Percentiles rank a stretch among this genome's conserved stretches.
Conservation (phyloP, 2,329 filamentous ascomycete species). For the Pseudogymnoascus destructans region DNA sequence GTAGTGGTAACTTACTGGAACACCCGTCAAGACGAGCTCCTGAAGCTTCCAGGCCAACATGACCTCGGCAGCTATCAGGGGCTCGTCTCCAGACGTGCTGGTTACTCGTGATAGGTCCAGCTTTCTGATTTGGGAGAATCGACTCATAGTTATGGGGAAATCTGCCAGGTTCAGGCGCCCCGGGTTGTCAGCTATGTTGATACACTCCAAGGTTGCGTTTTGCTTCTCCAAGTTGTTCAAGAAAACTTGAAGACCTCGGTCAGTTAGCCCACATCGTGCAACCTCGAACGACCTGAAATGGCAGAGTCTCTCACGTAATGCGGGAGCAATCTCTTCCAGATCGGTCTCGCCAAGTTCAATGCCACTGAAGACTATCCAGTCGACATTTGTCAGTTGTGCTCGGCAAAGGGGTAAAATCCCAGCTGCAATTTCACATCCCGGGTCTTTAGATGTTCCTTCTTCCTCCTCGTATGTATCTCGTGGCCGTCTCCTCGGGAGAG, state of each 20-base stretch:
- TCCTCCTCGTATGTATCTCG: conserved; percentile 31
- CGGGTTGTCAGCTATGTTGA: conserved; percentile 54
- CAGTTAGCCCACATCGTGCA: conserved; percentile 46
- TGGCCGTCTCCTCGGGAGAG: conserved; percentile 40
- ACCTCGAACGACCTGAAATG: conserved; percentile 56
- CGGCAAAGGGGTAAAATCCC: conserved; percentile 56
- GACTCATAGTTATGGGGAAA: conserved; percentile 53
- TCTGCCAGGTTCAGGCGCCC: conserved; percentile 49
- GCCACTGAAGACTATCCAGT: conserved; percentile 57
- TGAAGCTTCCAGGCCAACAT: conserved; percentile 54
- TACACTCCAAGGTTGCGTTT: conserved; percentile 51
- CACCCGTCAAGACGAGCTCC: conserved; percentile 51
- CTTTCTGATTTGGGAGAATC: conserved; percentile 52
- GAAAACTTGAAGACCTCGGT: conserved; percentile 46
- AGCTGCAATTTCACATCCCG: conserved; percentile 56
- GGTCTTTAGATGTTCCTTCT: conserved; percentile 40
- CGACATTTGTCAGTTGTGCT: conserved; percentile 53
- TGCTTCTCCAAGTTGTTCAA: conserved; percentile 52
- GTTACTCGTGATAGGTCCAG: conserved; percentile 53
- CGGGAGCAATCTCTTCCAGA: conserved; percentile 50
- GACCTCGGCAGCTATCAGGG: conserved; percentile 52
- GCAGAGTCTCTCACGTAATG: conserved; percentile 50
- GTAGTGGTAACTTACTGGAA: conserved; percentile 30
- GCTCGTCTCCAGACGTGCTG: conserved; percentile 47
- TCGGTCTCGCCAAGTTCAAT: conserved; percentile 60